Percentiles rank a stretch among this genome's conserved stretches.
phyloP scores from a whole-genome alignment of 2,329 filamentous ascomycete genomes.

The Paradendryphiella salina region DNA sequence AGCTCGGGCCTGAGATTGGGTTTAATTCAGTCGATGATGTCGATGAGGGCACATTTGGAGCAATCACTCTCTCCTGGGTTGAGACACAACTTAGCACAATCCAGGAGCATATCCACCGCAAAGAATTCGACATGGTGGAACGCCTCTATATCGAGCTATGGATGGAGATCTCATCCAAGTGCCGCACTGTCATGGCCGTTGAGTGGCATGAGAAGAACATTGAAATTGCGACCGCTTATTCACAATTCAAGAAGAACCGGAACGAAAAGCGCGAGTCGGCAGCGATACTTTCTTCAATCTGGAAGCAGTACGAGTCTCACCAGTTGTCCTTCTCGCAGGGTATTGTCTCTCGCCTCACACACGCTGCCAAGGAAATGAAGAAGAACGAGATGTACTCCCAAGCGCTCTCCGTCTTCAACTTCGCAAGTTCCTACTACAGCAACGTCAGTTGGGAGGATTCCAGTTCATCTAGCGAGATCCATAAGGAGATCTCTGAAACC shows the following conservation, averaged over 20 bases:
- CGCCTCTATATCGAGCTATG: conserved; percentile 56
- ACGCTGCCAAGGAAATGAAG: conserved; percentile 53
- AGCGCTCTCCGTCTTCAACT: conserved; percentile 56
- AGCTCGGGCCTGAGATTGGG: conserved; percentile 36
- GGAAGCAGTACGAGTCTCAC: conserved; percentile 55
- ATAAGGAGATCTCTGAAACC: conserved; percentile 46
- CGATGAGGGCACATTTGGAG: conserved; percentile 43
- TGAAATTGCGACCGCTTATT: conserved; percentile 52
- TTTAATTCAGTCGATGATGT: conserved; percentile 43
- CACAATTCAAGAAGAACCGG: conserved; percentile 53
- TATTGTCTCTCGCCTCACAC: conserved; percentile 39
- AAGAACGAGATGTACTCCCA: conserved; percentile 50
- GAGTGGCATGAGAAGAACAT: conserved; percentile 56
- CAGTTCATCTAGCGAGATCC: conserved; percentile 49
- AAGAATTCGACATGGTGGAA: conserved; percentile 48
- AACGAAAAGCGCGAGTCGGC: conserved; percentile 52
- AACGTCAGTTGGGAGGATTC: conserved; percentile 43
- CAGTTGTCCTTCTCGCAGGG: conserved; percentile 48
- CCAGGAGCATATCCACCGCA: conserved; percentile 41
- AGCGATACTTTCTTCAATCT: conserved; percentile 52
- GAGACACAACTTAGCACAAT: conserved; percentile 46
- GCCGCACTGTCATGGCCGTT: conserved; percentile 48
- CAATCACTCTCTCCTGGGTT: conserved; percentile 43
- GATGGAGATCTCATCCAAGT: conserved; percentile 55
- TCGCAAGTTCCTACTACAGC: conserved; percentile 42